Base-by-base conservation (phyloP, 192 early-diverging fungal species). In the Entrophospora sp. region DNA sequence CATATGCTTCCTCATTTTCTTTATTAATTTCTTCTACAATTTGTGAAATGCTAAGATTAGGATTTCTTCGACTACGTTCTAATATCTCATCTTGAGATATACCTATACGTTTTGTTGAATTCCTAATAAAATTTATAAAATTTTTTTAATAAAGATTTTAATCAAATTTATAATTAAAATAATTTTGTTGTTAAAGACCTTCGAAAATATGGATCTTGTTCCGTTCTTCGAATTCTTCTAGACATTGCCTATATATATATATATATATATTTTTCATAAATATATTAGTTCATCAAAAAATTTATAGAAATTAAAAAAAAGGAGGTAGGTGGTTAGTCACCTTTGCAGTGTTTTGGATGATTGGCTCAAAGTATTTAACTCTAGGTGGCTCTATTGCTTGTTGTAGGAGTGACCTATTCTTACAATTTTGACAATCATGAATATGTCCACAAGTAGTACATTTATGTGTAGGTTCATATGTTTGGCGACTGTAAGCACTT, bases 61-160 rank as follows among this genome's bases (percentile, higher is more conserved):
- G 53, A 56, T 56, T 32, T 5, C 14, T 20, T 3, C 32, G 16
- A 10, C 31, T 56, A 20, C 53, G 53, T 18, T 56, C 30, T 35
- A 56, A 35, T 35, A 56, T 56, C 35, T 56, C 53, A 18, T 56
- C 53, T 56, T 56, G 53, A 14, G 53, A 56, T 22, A 56, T 56
- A 20, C 30, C 30, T n/a, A 56, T 32, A 56, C 35, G 32, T 20
- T 20, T 56, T 3, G 53, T 20, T 32, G n/a, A n/a, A 8, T 56
- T 32, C n/a, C 53, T 56, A 56, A 32, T 8, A 18, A 20, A 18
- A 46, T 4, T 20, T 20, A 46, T 4, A 46, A 13, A 9, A 0
- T 51, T 28, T 28, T 28, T 10, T 8, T 28, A 12, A 18, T 20
- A 1, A 45, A 2, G 25, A 8, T 28, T 28, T 16, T 16, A 46